phyloP scores from a whole-genome alignment of 352 stramenopile species.

The Globisporangium echinulatum region DNA sequence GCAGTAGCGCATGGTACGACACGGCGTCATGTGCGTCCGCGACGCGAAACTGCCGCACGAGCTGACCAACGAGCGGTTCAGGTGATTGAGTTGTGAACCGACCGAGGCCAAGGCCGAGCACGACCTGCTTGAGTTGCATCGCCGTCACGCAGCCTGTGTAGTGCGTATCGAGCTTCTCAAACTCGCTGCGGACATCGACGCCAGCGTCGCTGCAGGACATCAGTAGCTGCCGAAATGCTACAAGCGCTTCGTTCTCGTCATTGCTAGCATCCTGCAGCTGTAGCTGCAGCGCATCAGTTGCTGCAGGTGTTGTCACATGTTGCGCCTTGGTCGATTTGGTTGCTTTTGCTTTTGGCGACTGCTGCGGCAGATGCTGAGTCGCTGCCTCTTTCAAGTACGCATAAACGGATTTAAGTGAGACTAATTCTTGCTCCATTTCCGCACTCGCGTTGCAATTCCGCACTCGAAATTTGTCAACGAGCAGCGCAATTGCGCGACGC shows the following conservation, averaged over 20 bases:
- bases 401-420: constrained; percentile 26
- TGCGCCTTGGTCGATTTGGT: neutral
- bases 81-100: constrained; percentile 15
- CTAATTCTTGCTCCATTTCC: neutral
- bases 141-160: constrained; percentile 40
- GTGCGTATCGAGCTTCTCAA: constrained; percentile 36
- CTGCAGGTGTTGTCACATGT: neutral
- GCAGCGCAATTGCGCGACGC: constrained; percentile 25
- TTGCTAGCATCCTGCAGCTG: neutral
- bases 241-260: neutral
- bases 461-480: constrained; percentile 28
- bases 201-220: constrained; percentile 26
- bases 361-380: too few species aligned
- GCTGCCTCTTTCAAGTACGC: constrained; percentile 15
- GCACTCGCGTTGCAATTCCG: neutral
- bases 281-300: too few species aligned
- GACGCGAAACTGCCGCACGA: constrained; percentile 49
- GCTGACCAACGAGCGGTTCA: constrained; percentile 38
- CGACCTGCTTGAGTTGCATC: constrained; percentile 45
- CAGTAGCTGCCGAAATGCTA: constrained; percentile 19
- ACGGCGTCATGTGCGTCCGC: constrained; percentile 24
- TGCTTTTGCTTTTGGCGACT: neutral
- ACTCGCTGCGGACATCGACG: constrained; percentile 41
- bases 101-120: constrained; percentile 33
- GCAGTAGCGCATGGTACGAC: constrained; percentile 31